A percentile compares a stretch with the other conserved stretches of the same genome.
Evolutionary conservation across 352 stramenopile genomes (phyloP).

Genomic region (Saprolegnia parasitica): DNA sequence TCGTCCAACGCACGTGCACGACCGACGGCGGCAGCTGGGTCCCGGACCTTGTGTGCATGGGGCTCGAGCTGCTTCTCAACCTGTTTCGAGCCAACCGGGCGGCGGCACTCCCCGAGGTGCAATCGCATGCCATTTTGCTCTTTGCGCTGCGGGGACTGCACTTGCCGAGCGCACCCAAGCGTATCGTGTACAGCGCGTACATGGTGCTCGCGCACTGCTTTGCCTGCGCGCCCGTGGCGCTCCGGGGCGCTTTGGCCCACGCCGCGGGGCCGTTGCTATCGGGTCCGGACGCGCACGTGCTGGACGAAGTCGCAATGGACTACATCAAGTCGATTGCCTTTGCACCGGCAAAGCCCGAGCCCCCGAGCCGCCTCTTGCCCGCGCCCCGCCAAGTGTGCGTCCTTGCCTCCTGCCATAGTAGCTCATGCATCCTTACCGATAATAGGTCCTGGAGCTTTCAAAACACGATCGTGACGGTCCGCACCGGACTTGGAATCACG

Average conservation of each 20-base stretch:
- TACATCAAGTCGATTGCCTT: constrained; percentile 63
- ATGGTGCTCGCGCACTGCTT: constrained; percentile 62
- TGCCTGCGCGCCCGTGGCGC: constrained; percentile 37
- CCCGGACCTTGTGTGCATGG: constrained; percentile 50
- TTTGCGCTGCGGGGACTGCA: constrained; percentile 6
- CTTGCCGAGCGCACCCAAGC: constrained; percentile 38
- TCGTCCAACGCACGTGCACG: constrained; percentile 27
- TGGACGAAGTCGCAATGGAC: constrained; percentile 66
- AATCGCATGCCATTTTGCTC: background rate
- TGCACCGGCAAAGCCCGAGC: constrained; percentile 30
- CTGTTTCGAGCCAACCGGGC: constrained; percentile 31
- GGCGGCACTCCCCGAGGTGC: background rate
- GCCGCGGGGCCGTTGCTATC: constrained; percentile 52
- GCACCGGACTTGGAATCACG: constrained; percentile 29
- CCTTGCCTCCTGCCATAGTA: background rate
- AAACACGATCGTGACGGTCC: constrained; percentile 50
- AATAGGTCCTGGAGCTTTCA: constrained; percentile 51
- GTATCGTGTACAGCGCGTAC: constrained; percentile 59
- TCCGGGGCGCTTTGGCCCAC: constrained; percentile 46
- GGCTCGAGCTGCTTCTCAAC: constrained; percentile 65
- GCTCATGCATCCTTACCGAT: background rate
- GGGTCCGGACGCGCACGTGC: constrained; percentile 38
- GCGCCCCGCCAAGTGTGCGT: background rate
- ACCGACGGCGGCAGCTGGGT: constrained; percentile 59
- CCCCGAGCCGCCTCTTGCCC: background rate